Evolutionary conservation across 2,329 filamentous ascomycete genomes (phyloP).

Genomic region (Magnaporthales sp.): DNA sequence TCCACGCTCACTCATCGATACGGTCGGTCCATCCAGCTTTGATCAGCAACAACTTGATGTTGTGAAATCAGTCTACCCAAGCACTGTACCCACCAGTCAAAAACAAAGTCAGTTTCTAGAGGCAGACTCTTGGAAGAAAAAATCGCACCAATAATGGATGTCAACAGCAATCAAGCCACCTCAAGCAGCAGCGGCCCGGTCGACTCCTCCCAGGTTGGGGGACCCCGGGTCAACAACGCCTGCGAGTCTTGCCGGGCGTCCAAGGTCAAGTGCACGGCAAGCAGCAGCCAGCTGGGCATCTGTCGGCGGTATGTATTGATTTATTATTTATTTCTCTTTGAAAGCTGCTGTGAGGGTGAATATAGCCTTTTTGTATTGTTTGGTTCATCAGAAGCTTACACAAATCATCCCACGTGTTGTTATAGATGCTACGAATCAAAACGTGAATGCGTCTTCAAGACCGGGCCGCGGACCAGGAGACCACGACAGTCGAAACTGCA

Average conservation of each 20-base stretch:
- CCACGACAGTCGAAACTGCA: conserved; percentile 34
- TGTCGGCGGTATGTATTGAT: conserved; percentile 39
- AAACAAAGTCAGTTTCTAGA: too few relatives aligned
- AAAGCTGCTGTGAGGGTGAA: too few relatives aligned
- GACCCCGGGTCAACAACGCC: conserved; percentile 31
- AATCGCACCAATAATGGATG: not conserved
- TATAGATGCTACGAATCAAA: conserved; percentile 42
- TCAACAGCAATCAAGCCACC: not conserved
- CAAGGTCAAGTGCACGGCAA: conserved; percentile 44
- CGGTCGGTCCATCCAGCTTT: not conserved
- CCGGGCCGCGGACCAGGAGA: conserved; percentile 39
- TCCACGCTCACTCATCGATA: not conserved
- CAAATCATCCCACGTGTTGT: not conserved
- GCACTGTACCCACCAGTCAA: too few relatives aligned
- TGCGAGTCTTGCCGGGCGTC: conserved; percentile 46
- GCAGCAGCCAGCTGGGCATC: conserved; percentile 32
- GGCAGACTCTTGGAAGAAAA: not conserved
- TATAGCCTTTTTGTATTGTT: too few relatives aligned
- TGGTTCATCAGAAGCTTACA: too few relatives aligned
- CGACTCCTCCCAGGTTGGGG: not conserved
- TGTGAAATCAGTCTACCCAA: too few relatives aligned
- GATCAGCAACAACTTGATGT: not conserved
- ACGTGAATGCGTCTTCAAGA: conserved; percentile 43
- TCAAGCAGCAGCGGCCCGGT: not conserved
- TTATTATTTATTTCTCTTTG: too few relatives aligned